Percentiles rank a stretch among this genome's conserved stretches.
Conservation (phyloP, 257 asterid genomes). For the Paulownia fortunei region DNA sequence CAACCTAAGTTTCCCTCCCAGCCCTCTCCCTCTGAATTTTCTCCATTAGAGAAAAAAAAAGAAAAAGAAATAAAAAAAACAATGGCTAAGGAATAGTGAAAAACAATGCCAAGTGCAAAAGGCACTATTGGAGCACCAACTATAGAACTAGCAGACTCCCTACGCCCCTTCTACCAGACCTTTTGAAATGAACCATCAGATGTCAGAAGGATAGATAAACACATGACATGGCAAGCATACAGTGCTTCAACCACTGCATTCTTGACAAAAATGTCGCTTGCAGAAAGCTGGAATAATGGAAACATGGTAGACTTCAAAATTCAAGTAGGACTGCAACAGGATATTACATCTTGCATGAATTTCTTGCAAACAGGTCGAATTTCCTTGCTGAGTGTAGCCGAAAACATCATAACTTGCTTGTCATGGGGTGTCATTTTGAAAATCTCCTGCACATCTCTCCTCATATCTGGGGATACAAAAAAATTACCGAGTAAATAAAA, state of each 20-base stretch:
- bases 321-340: conserved; percentile 79
- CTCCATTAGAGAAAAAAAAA: conserved; percentile 3
- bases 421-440: conserved; percentile 97
- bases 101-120: conserved; percentile 16
- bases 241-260: conserved; percentile 60
- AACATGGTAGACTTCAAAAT: conserved; percentile 63
- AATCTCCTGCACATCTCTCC: conserved; percentile 93
- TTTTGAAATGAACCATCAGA: conserved; percentile 35
- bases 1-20: conserved; percentile 29
- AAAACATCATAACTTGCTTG: conserved; percentile 98
- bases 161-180: conserved; percentile 29
- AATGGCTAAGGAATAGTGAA: conserved; percentile 3
- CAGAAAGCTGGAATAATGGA: conserved; percentile 62
- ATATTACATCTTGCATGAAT: conserved; percentile 99
- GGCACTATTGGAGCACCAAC: conserved; percentile 1
- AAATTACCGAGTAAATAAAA: conserved; percentile 12
- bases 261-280: conserved; percentile 47
- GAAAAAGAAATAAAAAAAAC: neutral
- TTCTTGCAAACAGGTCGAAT: conserved; percentile 97
- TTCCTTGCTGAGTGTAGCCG: conserved; percentile 97
- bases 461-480: conserved; percentile 68
- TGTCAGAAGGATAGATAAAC: conserved; percentile 42
- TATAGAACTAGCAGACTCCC: conserved; percentile 24
- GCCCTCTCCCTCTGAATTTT: conserved; percentile 16
- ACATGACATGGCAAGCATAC: conserved; percentile 46